Base-by-base conservation (phyloP, 2,329 filamentous ascomycete species). In the Zasmidium cellare region DNA sequence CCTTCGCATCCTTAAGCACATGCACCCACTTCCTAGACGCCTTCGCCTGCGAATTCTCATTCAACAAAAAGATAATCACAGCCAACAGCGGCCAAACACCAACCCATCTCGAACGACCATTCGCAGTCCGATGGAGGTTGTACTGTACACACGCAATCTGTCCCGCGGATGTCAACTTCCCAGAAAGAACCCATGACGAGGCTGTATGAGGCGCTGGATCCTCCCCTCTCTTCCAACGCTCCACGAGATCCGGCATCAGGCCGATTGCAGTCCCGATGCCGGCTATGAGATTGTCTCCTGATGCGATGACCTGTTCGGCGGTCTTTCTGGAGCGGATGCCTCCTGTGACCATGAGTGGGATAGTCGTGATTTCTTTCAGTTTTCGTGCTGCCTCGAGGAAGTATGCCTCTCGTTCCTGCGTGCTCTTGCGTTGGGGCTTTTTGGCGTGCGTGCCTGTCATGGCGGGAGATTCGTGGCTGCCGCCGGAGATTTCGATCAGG, bases 401-500 rank as follows among this genome's bases (percentile, higher is more conserved):
- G 47, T 63, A 63, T 20, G 56, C 53, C 45, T 63, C 60, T 5
- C 60, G 60, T 7, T 50, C 53, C 12, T 41, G 44, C 3, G 55
- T 63, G 38, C 60, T 60, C 11, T 28, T 28, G 25, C 25, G 53
- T 46, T 49, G 55, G 20, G 44, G 46, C n/a, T 49, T 46, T 19
- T 56, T 41, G 22, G 35, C 51, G 19, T 52, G 45, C 25, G 51
- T 35, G 2, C 57, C 60, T 1, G 47, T 41, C 55, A 62, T 60
- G 2, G 60, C 58, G 14, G 57, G 60, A 18, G 44, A 41, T 31
- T 63, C 60, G 12, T 55, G 52, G 9, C 45, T 55, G 2, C 60
- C 60, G 3, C 59, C 61, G 41, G 55, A 59, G 1, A 63, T n/a
- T 35, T 63, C 61, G n/a, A 63, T 48, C 18, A 63, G 61, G n/a